Evolutionary conservation across 2,329 filamentous ascomycete genomes (phyloP).

Genomic region (Epicoccum nigrum): DNA sequence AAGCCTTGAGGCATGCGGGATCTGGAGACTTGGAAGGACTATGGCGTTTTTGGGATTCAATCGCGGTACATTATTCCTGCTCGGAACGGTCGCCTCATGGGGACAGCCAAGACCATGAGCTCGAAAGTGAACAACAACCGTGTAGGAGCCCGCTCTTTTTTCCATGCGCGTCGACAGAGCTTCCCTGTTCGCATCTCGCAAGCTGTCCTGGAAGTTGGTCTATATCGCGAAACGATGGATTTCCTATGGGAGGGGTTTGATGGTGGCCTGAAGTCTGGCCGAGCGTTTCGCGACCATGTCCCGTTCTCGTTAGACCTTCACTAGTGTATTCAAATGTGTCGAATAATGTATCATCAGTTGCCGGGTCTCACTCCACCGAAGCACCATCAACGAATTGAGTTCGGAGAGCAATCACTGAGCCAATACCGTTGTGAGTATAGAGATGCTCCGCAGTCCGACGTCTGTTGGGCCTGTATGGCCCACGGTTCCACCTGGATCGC

Average conservation of each 20-base stretch:
- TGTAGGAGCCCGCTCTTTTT: not conserved
- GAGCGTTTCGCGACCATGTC: conserved; percentile 11
- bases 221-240: conserved; percentile 1
- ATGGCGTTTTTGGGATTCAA: not conserved
- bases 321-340: conserved; percentile 6
- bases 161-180: not conserved
- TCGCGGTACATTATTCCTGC: not conserved
- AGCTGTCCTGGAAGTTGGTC: conserved; percentile 7
- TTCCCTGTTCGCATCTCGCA: not conserved
- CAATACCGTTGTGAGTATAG: not conserved
- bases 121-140: not conserved
- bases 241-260: not conserved
- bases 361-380: conserved; percentile 16
- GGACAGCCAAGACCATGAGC: not conserved
- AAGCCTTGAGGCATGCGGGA: not conserved
- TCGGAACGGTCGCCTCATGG: not conserved
- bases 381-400: conserved; percentile 11
- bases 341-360: conserved; percentile 10
- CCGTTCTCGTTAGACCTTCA: conserved; percentile 1
- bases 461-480: conserved; percentile 2
- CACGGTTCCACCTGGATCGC: not conserved
- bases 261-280: conserved; percentile 12
- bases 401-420: conserved; percentile 1
- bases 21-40: not conserved
- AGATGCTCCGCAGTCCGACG: not conserved